Conservation (phyloP, 495 filamentous ascomycete species). For the Podospora bellae-mahoneyi region DNA sequence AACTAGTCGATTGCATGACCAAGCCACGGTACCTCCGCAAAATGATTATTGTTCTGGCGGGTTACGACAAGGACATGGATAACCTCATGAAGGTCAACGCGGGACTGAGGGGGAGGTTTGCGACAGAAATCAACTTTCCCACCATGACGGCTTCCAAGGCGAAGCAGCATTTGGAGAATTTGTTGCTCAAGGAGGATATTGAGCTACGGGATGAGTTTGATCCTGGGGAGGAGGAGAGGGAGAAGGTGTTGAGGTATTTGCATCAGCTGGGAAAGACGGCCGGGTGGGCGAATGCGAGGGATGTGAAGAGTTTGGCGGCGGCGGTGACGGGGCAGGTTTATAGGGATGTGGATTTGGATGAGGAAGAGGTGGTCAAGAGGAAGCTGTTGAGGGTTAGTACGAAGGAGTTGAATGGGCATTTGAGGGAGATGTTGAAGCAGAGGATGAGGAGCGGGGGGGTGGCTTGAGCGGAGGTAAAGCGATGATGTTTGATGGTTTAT, state of each 20-base stretch:
- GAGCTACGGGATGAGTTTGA: slow-evolving; percentile 5
- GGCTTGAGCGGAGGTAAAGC: not conserved
- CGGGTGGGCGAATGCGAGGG: slow-evolving; percentile 11
- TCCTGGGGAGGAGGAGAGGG: not conserved
- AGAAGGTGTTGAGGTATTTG: slow-evolving; percentile 6
- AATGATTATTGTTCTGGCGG: slow-evolving; percentile 64
- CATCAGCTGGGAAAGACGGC: slow-evolving; percentile 2
- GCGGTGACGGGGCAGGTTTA: slow-evolving; percentile 10
- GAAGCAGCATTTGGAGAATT: slow-evolving; percentile 2
- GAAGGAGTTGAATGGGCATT: slow-evolving; percentile 3
- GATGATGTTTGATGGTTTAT: not conserved
- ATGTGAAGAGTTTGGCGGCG: slow-evolving; percentile 11
- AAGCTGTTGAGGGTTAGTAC: slow-evolving; percentile 6
- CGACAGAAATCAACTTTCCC: slow-evolving; percentile 47
- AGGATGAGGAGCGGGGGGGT: not conserved
- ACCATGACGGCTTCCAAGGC: slow-evolving; percentile 1
- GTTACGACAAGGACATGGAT: slow-evolving; percentile 63
- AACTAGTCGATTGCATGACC: slow-evolving; percentile 61
- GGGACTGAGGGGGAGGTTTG: slow-evolving; percentile 53
- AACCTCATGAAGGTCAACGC: slow-evolving; percentile 51
- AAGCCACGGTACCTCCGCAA: slow-evolving; percentile 56
- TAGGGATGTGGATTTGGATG: slow-evolving; percentile 8
- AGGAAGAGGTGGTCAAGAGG: not conserved
- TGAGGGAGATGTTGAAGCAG: slow-evolving; percentile 11
- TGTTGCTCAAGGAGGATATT: slow-evolving; percentile 13